phyloP scores from a whole-genome alignment of 1,139 yeast species.

The Geotrichum cucujoidarum region DNA sequence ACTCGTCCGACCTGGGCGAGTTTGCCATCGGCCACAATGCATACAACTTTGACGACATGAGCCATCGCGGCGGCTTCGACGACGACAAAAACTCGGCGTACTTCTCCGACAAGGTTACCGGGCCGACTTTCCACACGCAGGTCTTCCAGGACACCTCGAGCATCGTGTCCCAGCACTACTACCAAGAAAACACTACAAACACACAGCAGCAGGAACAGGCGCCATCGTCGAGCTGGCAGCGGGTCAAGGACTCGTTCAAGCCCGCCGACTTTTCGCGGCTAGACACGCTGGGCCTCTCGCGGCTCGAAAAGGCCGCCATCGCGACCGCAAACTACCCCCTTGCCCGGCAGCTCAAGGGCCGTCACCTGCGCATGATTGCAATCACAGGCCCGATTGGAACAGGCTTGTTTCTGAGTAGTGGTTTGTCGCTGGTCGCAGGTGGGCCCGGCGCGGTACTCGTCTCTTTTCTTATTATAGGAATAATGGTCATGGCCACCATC shows the following conservation, averaged over 20 bases:
- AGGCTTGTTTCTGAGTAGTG: slow-evolving; percentile 71
- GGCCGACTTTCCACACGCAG: background rate
- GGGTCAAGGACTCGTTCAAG: slow-evolving; percentile 31
- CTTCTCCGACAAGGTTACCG: background rate
- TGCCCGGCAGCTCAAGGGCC: slow-evolving; percentile 41
- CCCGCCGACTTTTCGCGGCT: slow-evolving; percentile 23
- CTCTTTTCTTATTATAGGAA: slow-evolving; percentile 59
- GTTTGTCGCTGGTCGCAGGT: slow-evolving; percentile 58
- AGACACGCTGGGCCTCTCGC: slow-evolving; percentile 26
- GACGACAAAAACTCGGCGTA: no score
- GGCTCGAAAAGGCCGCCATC: slow-evolving; percentile 28
- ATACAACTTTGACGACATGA: background rate
- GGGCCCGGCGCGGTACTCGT: slow-evolving; percentile 81
- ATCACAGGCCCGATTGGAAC: slow-evolving; percentile 84
- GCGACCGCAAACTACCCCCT: slow-evolving; percentile 39
- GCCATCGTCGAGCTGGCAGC: slow-evolving; percentile 2
- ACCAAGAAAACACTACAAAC: no score
- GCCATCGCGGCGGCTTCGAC: background rate
- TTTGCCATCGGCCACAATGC: background rate
- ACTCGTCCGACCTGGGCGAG: background rate
- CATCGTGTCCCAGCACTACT: background rate
- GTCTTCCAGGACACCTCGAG: background rate
- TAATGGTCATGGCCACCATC: slow-evolving; percentile 67
- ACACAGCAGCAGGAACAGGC: no score
- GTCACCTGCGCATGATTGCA: slow-evolving; percentile 66